Evolutionary conservation across 495 filamentous ascomycete species (phyloP).

Genomic region (Talaromyces nanjingensis): DNA sequence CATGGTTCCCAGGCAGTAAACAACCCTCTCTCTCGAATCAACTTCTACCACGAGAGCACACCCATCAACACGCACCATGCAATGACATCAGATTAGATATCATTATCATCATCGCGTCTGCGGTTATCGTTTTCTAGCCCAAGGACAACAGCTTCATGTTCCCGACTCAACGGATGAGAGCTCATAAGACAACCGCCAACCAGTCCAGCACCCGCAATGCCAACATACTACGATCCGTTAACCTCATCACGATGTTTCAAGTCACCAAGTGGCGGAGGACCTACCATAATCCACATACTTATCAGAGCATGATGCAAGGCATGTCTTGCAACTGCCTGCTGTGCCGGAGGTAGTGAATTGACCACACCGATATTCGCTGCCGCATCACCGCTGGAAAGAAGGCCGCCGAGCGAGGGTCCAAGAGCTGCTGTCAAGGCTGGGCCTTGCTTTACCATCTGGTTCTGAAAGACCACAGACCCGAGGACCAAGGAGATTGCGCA

Average conservation of each 20-base stretch:
- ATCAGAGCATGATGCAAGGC: slow-evolving; percentile 51
- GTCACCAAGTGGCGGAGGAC: not conserved
- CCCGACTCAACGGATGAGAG: not conserved
- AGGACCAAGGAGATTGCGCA: slow-evolving; percentile 52
- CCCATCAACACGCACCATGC: not conserved
- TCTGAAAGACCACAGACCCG: slow-evolving; percentile 60
- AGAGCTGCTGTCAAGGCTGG: slow-evolving; percentile 6
- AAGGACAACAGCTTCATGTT: not conserved
- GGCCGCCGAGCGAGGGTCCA: slow-evolving; percentile 16
- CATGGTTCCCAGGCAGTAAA: not conserved
- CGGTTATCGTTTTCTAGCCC: not conserved
- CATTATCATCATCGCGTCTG: not conserved
- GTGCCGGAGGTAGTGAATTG: slow-evolving; percentile 41
- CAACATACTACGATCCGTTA: not conserved
- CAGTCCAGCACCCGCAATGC: not conserved
- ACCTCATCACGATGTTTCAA: not conserved
- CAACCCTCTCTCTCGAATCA: not conserved
- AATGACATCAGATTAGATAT: not conserved
- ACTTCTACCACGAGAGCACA: not conserved
- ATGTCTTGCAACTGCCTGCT: slow-evolving; percentile 39
- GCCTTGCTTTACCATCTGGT: slow-evolving; percentile 14
- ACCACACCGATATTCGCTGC: slow-evolving; percentile 18
- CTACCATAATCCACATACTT: slow-evolving; percentile 58
- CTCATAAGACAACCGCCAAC: slow-evolving; percentile 2
- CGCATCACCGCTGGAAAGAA: slow-evolving; percentile 15